Conservation (phyloP, 257 asterid species). For the Fraxinus excelsior region DNA sequence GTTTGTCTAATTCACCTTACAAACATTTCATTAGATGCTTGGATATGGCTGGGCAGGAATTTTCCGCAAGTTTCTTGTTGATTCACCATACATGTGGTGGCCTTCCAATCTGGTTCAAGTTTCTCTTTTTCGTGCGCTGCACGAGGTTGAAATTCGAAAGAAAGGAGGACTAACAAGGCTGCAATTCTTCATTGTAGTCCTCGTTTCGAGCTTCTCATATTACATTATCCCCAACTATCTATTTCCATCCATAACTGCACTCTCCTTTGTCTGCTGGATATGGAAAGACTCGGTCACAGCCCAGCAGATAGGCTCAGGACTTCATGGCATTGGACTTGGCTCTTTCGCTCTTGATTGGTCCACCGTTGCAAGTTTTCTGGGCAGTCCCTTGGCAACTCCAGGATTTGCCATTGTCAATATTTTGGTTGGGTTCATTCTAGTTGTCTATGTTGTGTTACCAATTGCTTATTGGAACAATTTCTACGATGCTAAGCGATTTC, state of each 20-base stretch:
- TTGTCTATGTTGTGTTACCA: slow-evolving; percentile 47
- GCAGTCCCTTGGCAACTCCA: slow-evolving; percentile 75
- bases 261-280: slow-evolving; percentile 67
- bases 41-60: slow-evolving; percentile 84
- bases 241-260: slow-evolving; percentile 62
- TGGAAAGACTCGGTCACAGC: slow-evolving; percentile 64
- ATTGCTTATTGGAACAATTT: slow-evolving; percentile 58
- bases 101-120: slow-evolving; percentile 75
- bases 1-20: not conserved
- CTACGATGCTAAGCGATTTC: slow-evolving; percentile 52
- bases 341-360: slow-evolving; percentile 70
- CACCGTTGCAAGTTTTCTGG: slow-evolving; percentile 56
- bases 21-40: slow-evolving; percentile 41
- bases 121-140: slow-evolving; percentile 71
- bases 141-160: slow-evolving; percentile 51
- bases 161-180: slow-evolving; percentile 69
- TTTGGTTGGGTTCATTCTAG: slow-evolving; percentile 53
- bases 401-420: slow-evolving; percentile 65
- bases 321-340: slow-evolving; percentile 59
- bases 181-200: slow-evolving; percentile 60
- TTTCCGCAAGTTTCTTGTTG: slow-evolving; percentile 61
- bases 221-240: slow-evolving; percentile 63
- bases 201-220: slow-evolving; percentile 61
- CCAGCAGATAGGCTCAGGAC: slow-evolving; percentile 60
- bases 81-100: slow-evolving; percentile 90